Evolutionary conservation across 345 rosid genomes (phyloP), one percentile per base, ranked within the genome.

Genomic region (Eutrema yunnanense): DNA sequence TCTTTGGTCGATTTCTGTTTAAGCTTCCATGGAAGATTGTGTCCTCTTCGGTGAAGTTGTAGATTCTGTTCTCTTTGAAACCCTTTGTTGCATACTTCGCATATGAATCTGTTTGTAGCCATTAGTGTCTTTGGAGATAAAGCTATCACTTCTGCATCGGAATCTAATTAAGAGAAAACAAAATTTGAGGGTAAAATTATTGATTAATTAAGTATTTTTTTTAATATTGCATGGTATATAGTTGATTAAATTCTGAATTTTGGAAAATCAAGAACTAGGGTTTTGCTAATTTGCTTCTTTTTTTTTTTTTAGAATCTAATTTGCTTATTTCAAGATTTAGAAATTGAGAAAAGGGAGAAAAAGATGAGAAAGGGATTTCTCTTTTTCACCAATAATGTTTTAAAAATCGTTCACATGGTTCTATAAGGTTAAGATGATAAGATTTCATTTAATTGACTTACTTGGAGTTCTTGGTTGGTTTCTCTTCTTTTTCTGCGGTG

Each of bases 31-130:
- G 96, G 96, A 42, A 89, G 79, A 67, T 87, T 89, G 79, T 89
- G 96, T 82, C 96, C 96, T 86, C 92, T 87, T 82, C 96, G 81
- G 80, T 89, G 96, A 27, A 89, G 96, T 68, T 89, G 96, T 73
- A 89, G 78, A 69, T 89, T 89, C 61, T 89, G 96, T 78, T 87
- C 96, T 79, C 96, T 86, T 77, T 87, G 92, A 69, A 89, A 89
- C 53, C 96, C 96, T 81, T 87, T 89, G 77, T 87, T 87, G 86
- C 96, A 89, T 71, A 89, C 92, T 79, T 87, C 96, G 64, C 96
- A 89, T 42, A 89, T 87, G 85, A 87, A 89, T 79, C 92, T 83
- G 82, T 89, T 89, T 76, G 96, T 87, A 53, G 92, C 90, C 92
- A 87, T 87, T 77, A 89, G 87, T 26, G 92, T 87, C 86, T 83